phyloP scores from a whole-genome alignment of 306 rosid genomes.

The Quercus ilex region DNA sequence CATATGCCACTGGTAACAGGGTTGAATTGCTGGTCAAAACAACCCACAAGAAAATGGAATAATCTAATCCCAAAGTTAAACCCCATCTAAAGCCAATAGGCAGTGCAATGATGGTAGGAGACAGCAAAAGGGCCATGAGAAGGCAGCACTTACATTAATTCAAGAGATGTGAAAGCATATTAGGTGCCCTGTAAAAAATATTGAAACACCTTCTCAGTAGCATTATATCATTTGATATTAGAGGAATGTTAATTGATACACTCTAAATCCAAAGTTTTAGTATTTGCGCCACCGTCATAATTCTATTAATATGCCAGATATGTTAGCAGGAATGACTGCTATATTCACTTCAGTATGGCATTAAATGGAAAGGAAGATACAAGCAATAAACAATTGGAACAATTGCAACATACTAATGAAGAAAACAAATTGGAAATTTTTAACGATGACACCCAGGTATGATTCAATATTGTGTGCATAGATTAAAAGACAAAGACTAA shows the following conservation, averaged over 20 bases:
- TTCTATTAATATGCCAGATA: background rate
- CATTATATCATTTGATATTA: background rate
- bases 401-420: constrained; percentile 18
- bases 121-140: background rate
- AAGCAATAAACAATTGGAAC: background rate
- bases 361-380: background rate
- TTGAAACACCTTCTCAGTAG: background rate
- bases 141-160: background rate
- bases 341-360: background rate
- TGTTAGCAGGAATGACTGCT: background rate
- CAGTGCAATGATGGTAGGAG: background rate
- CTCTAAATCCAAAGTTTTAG: background rate
- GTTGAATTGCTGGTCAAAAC: background rate
- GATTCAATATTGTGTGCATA: constrained; percentile 10
- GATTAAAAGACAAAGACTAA: constrained; percentile 12
- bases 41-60: background rate
- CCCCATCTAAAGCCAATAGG: background rate
- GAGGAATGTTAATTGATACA: background rate
- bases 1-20: background rate
- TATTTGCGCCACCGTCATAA: background rate
- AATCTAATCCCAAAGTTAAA: background rate
- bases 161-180: background rate
- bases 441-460: background rate
- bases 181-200: background rate
- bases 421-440: constrained; percentile 2